Evolutionary conservation across 2,329 filamentous ascomycete genomes (phyloP).

Genomic region (Sordariomycetes sp.): DNA sequence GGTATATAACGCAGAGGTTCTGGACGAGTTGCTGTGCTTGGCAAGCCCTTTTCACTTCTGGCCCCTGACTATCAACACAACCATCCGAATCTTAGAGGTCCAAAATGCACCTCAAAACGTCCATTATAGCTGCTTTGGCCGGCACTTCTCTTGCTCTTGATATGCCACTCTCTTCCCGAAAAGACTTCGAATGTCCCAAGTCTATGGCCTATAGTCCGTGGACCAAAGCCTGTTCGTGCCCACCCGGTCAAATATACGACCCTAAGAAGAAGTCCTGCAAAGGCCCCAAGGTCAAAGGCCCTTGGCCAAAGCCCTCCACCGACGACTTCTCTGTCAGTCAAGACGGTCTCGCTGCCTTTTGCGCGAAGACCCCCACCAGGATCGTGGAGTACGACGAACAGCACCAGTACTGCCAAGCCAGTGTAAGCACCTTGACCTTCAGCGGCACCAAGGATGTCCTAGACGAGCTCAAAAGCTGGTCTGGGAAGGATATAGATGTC

Average conservation of each 20-base stretch:
- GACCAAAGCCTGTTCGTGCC: slow-evolving; percentile 31
- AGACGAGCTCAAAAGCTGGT: slow-evolving; percentile 11
- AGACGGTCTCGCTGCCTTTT: slow-evolving; percentile 20
- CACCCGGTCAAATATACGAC: slow-evolving; percentile 30
- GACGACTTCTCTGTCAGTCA: slow-evolving; percentile 9
- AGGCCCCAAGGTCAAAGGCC: slow-evolving; percentile 13
- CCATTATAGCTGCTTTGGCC: too few relatives aligned
- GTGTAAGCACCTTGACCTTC: slow-evolving; percentile 21
- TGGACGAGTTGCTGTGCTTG: too few relatives aligned
- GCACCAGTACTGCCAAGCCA: slow-evolving; percentile 25
- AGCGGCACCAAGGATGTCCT: slow-evolving; percentile 19
- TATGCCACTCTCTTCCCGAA: too few relatives aligned
- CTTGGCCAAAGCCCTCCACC: slow-evolving; percentile 20
- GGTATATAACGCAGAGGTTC: too few relatives aligned
- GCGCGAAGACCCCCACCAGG: slow-evolving; percentile 23
- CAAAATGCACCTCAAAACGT: too few relatives aligned
- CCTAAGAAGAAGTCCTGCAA: slow-evolving; percentile 14
- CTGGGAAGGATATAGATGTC: slow-evolving; percentile 14
- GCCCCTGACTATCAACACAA: too few relatives aligned
- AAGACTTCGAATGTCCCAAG: too few relatives aligned
- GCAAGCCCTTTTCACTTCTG: too few relatives aligned
- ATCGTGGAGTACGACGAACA: slow-evolving; percentile 21
- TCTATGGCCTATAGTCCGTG: slow-evolving; percentile 26
- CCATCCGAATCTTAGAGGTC: too few relatives aligned
- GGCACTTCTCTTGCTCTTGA: too few relatives aligned